These are phyloP conservation scores for Capniomyces stellatus DNA, from an alignment of 371 early-diverging fungal genomes.

Conservation along the genomic window DNA sequence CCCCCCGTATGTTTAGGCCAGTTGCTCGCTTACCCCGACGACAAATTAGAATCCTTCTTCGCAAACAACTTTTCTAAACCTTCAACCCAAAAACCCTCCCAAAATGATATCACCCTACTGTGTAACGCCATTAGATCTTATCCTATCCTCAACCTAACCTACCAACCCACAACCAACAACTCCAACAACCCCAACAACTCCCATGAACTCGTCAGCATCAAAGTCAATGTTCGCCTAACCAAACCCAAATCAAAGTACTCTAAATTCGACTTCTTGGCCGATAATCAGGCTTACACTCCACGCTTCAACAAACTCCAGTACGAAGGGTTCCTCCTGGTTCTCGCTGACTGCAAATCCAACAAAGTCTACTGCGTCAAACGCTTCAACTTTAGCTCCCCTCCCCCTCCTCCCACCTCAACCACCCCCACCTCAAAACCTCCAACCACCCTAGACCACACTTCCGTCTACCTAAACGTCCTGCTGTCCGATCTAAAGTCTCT, in stretches of 20 bases:
- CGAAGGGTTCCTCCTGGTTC: conserved; percentile 77
- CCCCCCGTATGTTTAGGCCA: not conserved
- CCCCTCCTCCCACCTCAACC: no score
- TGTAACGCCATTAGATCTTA: conserved; percentile 7
- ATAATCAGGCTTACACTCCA: conserved; percentile 33
- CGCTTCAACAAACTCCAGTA: conserved; percentile 77
- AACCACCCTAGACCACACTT: no score
- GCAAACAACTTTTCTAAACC: not conserved
- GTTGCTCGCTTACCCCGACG: conserved; percentile 22
- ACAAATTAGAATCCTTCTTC: not conserved
- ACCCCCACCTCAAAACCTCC: no score
- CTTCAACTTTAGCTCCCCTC: no score
- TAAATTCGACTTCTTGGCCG: not conserved
- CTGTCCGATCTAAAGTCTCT: conserved; percentile 15
- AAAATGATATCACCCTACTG: conserved; percentile 7
- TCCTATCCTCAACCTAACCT: conserved; percentile 1
- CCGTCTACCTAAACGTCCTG: no score
- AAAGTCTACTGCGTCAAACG: conserved; percentile 61
- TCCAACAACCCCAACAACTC: not conserved
- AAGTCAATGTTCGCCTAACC: not conserved
- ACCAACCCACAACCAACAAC: not conserved
- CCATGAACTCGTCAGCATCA: not conserved
- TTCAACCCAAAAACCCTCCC: conserved; percentile 1
- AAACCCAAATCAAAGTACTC: not conserved
- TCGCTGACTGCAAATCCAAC: conserved; percentile 43